Evolutionary conservation across 495 filamentous ascomycete species (phyloP).

Genomic region (Letharia columbiana): DNA sequence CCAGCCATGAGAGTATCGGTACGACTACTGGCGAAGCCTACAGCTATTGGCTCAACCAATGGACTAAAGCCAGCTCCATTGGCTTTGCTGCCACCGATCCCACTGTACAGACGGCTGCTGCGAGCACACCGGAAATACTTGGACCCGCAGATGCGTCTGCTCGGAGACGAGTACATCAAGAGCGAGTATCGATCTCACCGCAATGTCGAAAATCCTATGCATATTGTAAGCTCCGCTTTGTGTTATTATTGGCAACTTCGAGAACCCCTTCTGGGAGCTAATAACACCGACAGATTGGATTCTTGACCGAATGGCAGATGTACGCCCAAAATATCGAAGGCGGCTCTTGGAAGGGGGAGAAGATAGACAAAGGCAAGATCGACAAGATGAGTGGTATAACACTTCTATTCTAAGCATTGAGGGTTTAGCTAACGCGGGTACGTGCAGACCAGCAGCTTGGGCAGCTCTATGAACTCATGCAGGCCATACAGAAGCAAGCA

Average conservation of each 20-base stretch:
- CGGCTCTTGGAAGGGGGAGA: slow-evolving; percentile 66
- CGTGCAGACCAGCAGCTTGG: slow-evolving; percentile 77
- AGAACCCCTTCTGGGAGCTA: not conserved
- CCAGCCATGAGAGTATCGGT: slow-evolving; percentile 31
- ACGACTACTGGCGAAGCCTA: slow-evolving; percentile 40
- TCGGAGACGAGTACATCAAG: slow-evolving; percentile 89
- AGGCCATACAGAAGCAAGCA: slow-evolving; percentile 59
- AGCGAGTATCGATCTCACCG: slow-evolving; percentile 78
- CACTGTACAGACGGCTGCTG: slow-evolving; percentile 78
- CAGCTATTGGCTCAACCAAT: slow-evolving; percentile 40
- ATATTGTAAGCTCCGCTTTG: slow-evolving; percentile 55
- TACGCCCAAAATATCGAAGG: slow-evolving; percentile 90
- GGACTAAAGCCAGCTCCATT: slow-evolving; percentile 51
- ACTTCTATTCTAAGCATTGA: slow-evolving; percentile 7
- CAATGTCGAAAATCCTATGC: slow-evolving; percentile 79
- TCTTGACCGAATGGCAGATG: slow-evolving; percentile 90
- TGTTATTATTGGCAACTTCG: not conserved
- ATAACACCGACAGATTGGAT: slow-evolving; percentile 62
- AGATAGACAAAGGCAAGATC: slow-evolving; percentile 38
- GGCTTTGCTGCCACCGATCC: slow-evolving; percentile 83
- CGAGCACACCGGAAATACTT: slow-evolving; percentile 77
- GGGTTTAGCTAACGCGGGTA: slow-evolving; percentile 4
- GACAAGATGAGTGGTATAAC: slow-evolving; percentile 87
- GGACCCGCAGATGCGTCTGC: slow-evolving; percentile 59
- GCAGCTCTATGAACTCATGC: slow-evolving; percentile 91